Percentiles rank a stretch among this genome's conserved stretches.
phyloP scores from a whole-genome alignment of 345 rosid genomes.

The Garcia nutans region DNA sequence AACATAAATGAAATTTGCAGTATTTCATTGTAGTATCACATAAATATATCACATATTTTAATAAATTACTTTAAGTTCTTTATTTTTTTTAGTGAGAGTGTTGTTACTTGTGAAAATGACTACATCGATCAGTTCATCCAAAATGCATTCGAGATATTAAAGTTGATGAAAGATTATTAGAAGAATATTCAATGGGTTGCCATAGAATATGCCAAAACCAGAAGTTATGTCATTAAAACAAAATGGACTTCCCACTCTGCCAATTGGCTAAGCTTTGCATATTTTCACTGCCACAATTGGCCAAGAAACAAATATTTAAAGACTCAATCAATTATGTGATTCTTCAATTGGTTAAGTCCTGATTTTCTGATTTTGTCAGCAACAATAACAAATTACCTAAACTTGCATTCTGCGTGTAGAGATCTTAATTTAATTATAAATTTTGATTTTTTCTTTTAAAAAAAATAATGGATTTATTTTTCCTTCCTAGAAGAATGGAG shows the following conservation, averaged over 20 bases:
- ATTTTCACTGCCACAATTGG: background rate
- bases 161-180: background rate
- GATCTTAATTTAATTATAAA: background rate
- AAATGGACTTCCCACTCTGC: constrained; percentile 4
- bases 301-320: background rate
- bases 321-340: background rate
- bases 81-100: too few species aligned
- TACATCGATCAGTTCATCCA: background rate
- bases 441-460: too few species aligned
- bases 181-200: constrained; percentile 10
- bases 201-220: constrained; percentile 17
- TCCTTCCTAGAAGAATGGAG: background rate
- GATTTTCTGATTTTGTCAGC: background rate
- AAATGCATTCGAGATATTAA: background rate
- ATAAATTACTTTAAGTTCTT: too few species aligned
- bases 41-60: too few species aligned
- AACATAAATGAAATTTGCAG: constrained; percentile 13
- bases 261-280: constrained; percentile 2
- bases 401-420: background rate
- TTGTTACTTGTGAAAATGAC: background rate
- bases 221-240: background rate
- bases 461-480: background rate
- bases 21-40: background rate
- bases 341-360: background rate
- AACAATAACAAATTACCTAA: background rate